Conservation (phyloP, 768 basidiomycete species). For the Nidularia pulvinata region DNA sequence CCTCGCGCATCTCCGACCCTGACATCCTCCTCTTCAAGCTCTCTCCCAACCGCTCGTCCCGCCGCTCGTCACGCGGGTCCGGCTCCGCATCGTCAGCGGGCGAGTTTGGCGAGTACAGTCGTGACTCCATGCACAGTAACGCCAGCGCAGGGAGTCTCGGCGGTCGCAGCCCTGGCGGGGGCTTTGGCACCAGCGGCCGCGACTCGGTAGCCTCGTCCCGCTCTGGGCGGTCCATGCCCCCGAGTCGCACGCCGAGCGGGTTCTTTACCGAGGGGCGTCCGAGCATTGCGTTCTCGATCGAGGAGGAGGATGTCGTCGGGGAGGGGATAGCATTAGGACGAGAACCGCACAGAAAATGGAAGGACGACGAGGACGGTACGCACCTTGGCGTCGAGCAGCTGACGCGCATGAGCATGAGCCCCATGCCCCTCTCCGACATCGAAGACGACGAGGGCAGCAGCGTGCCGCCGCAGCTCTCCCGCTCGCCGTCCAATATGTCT, state of each 20-base stretch:
- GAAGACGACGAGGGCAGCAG: constrained; percentile 17
- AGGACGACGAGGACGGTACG: neutral
- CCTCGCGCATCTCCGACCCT: constrained; percentile 50
- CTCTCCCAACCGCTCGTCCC: constrained; percentile 5
- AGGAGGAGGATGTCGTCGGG: constrained; percentile 8
- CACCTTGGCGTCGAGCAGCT: neutral
- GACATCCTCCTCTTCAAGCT: constrained; percentile 42
- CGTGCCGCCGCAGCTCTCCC: too few species aligned
- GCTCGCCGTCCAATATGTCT: neutral
- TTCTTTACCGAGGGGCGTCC: constrained; percentile 5
- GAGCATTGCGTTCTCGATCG: constrained; percentile 23
- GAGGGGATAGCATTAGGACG: neutral
- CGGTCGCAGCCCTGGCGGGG: neutral
- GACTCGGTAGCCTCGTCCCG: constrained; percentile 15
- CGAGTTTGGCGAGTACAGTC: neutral
- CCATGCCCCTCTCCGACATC: constrained; percentile 21
- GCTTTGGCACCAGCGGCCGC: constrained; percentile 14
- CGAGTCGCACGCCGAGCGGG: too few species aligned
- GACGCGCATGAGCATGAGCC: constrained; percentile 16
- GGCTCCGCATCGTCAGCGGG: neutral
- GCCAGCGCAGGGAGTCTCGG: neutral
- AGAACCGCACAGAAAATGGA: neutral
- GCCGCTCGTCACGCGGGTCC: neutral
- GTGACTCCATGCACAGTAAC: neutral
- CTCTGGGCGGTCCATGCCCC: neutral